Conservation (phyloP, 2,329 filamentous ascomycete species). For the Penicillium sp. region DNA sequence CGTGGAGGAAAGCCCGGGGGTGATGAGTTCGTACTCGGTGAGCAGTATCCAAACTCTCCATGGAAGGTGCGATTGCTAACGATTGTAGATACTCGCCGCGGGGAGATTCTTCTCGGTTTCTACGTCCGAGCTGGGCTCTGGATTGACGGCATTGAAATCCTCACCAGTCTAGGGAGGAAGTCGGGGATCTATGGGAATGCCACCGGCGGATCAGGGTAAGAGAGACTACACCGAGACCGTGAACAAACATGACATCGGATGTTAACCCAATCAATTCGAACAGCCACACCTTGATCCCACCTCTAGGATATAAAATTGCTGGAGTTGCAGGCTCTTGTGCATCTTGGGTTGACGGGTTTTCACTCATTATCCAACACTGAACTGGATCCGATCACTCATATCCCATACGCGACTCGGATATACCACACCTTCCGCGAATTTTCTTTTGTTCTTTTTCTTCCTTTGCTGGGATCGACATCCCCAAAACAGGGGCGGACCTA, state of each 20-base stretch:
- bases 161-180: slow-evolving; percentile 85
- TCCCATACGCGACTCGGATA: not conserved
- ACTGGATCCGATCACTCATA: not conserved
- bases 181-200: slow-evolving; percentile 84
- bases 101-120: slow-evolving; percentile 87
- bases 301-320: slow-evolving; percentile 83
- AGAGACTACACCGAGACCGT: slow-evolving; percentile 25
- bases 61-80: slow-evolving; percentile 19
- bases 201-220: slow-evolving; percentile 78
- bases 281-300: slow-evolving; percentile 86
- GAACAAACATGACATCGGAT: not conserved
- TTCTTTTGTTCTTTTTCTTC: not conserved
- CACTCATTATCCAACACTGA: slow-evolving; percentile 74
- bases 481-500: slow-evolving; percentile 7
- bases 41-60: slow-evolving; percentile 32
- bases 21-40: slow-evolving; percentile 76
- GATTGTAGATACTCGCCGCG: slow-evolving; percentile 70
- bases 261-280: not conserved
- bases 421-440: not conserved
- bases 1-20: slow-evolving; percentile 69
- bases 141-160: slow-evolving; percentile 84
- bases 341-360: slow-evolving; percentile 81
- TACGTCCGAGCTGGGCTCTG: slow-evolving; percentile 75
- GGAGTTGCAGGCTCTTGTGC: slow-evolving; percentile 83
- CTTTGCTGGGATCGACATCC: slow-evolving; percentile 6